phyloP scores from a whole-genome alignment of 169 alveolate species.

The Cryptosporidium bovis region DNA sequence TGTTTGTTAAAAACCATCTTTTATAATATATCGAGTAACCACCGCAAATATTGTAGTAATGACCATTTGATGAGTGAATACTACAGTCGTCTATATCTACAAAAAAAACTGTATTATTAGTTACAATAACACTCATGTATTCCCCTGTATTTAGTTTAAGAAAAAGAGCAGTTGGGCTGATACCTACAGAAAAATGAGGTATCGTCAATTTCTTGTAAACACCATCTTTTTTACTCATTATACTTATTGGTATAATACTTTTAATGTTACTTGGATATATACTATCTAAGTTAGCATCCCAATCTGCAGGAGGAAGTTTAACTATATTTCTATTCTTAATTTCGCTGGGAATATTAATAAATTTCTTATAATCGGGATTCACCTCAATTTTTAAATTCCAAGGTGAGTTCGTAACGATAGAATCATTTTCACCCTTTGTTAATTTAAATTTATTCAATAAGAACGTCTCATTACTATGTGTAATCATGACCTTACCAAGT shows the following conservation, averaged over 20 bases:
- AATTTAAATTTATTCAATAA: conserved; percentile 11
- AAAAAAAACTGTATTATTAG: conserved; percentile 58
- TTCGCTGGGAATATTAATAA: not conserved
- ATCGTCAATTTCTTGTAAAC: conserved; percentile 4
- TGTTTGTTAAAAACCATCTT: conserved; percentile 41
- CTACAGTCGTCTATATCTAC: conserved; percentile 62
- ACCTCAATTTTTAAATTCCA: conserved; percentile 50
- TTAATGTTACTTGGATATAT: conserved; percentile 45
- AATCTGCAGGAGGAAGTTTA: conserved; percentile 27
- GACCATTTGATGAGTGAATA: conserved; percentile 36
- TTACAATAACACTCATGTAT: conserved; percentile 47
- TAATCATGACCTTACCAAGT: conserved; percentile 16
- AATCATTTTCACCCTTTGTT: conserved; percentile 16
- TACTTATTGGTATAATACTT: conserved; percentile 25
- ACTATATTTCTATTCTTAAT: conserved; percentile 19
- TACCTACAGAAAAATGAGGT: conserved; percentile 60
- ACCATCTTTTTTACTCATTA: conserved; percentile 2
- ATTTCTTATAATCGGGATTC: conserved; percentile 26
- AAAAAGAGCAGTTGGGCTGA: conserved; percentile 50
- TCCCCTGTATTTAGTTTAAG: conserved; percentile 57
- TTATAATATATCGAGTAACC: conserved; percentile 44
- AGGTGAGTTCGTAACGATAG: conserved; percentile 1
- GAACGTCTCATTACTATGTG: conserved; percentile 15
- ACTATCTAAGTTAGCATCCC: conserved; percentile 68
- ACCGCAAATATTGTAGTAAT: conserved; percentile 49